Base-by-base conservation (phyloP, 495 filamentous ascomycete genomes). In the Penicillium desertorum region DNA sequence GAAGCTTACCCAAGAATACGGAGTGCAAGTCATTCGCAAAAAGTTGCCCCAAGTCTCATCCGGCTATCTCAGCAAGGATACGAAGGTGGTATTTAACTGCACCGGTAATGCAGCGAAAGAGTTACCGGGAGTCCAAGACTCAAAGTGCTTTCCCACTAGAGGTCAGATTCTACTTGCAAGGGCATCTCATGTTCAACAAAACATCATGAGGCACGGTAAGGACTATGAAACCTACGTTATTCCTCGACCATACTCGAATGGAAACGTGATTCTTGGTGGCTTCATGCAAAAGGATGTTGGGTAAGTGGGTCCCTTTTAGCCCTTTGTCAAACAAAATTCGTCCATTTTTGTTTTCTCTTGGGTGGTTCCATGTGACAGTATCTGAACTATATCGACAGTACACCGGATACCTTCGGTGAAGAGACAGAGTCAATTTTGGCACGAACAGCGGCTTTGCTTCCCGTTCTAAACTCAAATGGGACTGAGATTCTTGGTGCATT, bases 91-190 rank as follows among this genome's bases (percentile, higher is more conserved):
- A 5, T 65, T 72, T 43, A 72, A 72, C 45, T 72, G 70, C 45
- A 66, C 62, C 12, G 68, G 68, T 11, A 64, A 64, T 37, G 64
- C 57, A 1, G 61, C 70, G 1, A 53, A 48, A 39, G 59, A 59
- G 7, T 56, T 71, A 20, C 42, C 60, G 6, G 70, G 68, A 9
- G 68, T 72, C 4, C 41, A 56, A 32, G 70, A 72, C 43, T 41
- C 43, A 2, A 68, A 67, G 47, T 63, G 58, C 45, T 72, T 56
- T 41, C 68, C 70, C 14, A 74, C 73, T 0, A 57, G 73, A 34
- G 76, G 75, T 0, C 76, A 78, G 50, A 69, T 78, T 8, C 62
- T 78, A 5, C 61, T 79, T 2, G 68, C 69, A 8, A 70, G 63
- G 29, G 72, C 72, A 12, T 66, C 74, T 3, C 59, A 57, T 1